Percentiles rank a stretch among this genome's conserved stretches.
Evolutionary conservation across 371 early-diverging fungal genomes (phyloP).

Genomic region (Rhizopus delemar): DNA sequence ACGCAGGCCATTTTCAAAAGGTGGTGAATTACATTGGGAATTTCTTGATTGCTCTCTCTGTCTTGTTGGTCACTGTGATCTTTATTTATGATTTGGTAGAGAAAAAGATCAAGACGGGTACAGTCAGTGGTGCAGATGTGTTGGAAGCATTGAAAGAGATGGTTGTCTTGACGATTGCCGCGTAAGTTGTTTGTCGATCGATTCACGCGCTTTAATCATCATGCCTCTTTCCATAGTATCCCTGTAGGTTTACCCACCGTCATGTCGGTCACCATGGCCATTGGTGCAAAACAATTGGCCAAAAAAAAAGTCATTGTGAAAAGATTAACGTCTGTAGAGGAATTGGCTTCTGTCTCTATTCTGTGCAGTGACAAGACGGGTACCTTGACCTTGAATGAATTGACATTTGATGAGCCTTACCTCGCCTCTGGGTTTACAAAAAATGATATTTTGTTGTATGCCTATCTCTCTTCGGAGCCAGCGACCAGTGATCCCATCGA

Average conservation of each 20-base stretch:
- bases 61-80: constrained; percentile 80
- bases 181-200: constrained; percentile 42
- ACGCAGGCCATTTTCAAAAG: constrained; percentile 90
- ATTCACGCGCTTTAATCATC: background rate
- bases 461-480: constrained; percentile 88
- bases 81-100: constrained; percentile 71
- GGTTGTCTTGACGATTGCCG: constrained; percentile 92
- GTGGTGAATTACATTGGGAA: constrained; percentile 91
- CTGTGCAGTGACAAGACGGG: constrained; percentile 98
- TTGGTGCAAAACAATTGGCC: constrained; percentile 92
- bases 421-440: constrained; percentile 70
- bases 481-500: constrained; percentile 93
- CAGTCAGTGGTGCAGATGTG: constrained; percentile 46
- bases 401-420: constrained; percentile 89
- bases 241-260: constrained; percentile 97
- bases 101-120: constrained; percentile 34
- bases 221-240: constrained; percentile 47
- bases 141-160: constrained; percentile 75
- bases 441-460: constrained; percentile 81
- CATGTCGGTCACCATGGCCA: constrained; percentile 95
- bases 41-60: constrained; percentile 83
- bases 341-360: constrained; percentile 90
- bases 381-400: constrained; percentile 91
- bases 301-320: constrained; percentile 93
- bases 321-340: constrained; percentile 93